Base-by-base conservation (phyloP, 2,329 filamentous ascomycete genomes). In the Claviceps lovelessii region DNA sequence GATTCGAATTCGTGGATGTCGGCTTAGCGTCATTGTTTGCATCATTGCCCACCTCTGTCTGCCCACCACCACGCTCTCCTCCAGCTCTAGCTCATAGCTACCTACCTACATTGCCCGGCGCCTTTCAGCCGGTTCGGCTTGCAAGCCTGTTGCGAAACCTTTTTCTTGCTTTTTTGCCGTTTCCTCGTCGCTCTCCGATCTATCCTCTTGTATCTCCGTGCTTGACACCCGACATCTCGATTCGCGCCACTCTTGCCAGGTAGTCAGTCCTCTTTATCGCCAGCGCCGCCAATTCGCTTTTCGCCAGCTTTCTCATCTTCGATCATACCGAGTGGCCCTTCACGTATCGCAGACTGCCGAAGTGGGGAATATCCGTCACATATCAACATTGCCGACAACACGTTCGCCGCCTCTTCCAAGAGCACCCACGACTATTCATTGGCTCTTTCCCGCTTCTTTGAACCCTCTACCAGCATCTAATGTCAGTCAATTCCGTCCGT, bases 11-110 rank as follows among this genome's bases (percentile, higher is more conserved):
- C 54, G 51, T 33, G 41, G 51, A 23, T 54, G 51, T 37, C 52
- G 19, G 28, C 53, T 29, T 49, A 46, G 47, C 55, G 52, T 54
- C 49, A 52, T 56, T 56, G 52, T 49, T 47, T 54, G 45, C 45
- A 54, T 52, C 55, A 54, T 52, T 52, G 52, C 55, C 51, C 52
- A 49, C 49, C 52, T 48, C 48, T 29, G n/a, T 31, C 29, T 33
- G 37, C 52, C 23, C 49, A 49, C 52, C 46, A 56, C 23, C 23
- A 23, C 23, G 23, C 46, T 48, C 47, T 45, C 41, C 23, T 23
- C 23, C 23, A 23, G 23, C 23, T 39, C 39, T 41, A 33, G 44
- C 47, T 48, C 52, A n/a, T 29, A 33, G 28, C 13, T 46, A 10
- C 42, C 42, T 45, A 29, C 19, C 42, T 46, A 29, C 44, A 13